Base-by-base conservation (phyloP, 2,329 filamentous ascomycete species). In the Rutstroemia sp. region DNA sequence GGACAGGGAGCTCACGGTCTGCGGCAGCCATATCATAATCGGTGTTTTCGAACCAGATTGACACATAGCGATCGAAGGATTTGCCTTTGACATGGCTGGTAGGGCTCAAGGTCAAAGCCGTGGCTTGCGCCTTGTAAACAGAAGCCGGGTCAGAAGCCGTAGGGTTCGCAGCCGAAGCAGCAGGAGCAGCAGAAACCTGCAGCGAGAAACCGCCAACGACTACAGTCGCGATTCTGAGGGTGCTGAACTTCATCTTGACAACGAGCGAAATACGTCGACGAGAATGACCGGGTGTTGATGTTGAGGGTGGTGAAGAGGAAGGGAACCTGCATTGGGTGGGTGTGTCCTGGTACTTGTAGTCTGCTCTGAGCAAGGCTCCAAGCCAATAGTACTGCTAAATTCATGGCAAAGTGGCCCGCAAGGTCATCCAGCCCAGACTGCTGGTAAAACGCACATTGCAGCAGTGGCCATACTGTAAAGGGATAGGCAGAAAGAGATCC, bases 1-100 rank as follows among this genome's bases (percentile, higher is more conserved):
- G n/a, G 23, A 21, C 50, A 10, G 47, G n/a, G n/a, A 49, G 73
- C 79, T 66, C 66, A 81, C 79, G 77, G 69, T 91, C 86, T 16
- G 77, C 79, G 39, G 75, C 74, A 2, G 87, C 82, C 65, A 83
- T 79, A 52, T 81, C 77, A 62, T 80, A 91, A 70, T 85, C 78
- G 49, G 84, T 88, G 69, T 92, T 92, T 74, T 92, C 88, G 49
- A 90, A 77, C 84, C 86, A 92, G 70, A 92, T n/a, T 57, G 83
- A 80, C 55, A 83, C 82, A 59, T 88, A 80, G 16, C 88, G 82
- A 67, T 90, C 80, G 67, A 92, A 92, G 0, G 78, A 82, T 67
- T 85, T 82, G 60, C 89, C 89, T 67, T 82, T 78, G 52, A 91
- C 82, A 65, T 82, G 69, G 68, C 78, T 84, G 34, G 78, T 82